These are phyloP conservation scores for Rugonectria rugulosa DNA, from an alignment of 2,329 filamentous ascomycete genomes.

Conservation along the genomic window DNA sequence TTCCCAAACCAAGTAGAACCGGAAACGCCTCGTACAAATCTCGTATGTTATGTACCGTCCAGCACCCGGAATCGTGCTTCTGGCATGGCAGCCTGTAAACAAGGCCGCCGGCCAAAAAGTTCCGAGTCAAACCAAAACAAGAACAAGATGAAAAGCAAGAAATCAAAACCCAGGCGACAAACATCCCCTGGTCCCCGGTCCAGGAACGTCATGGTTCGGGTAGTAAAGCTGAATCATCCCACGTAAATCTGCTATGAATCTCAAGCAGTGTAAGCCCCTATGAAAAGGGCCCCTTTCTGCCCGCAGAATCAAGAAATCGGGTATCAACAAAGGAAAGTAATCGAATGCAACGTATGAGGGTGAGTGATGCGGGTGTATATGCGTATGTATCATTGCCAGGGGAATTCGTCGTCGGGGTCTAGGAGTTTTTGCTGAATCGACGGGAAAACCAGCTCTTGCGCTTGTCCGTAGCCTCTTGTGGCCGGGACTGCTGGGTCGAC, in stretches of 20 bases:
- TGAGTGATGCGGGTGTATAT: slow-evolving; percentile 11
- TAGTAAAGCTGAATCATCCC: slow-evolving; percentile 13
- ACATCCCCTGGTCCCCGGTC: not conserved
- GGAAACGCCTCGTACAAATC: slow-evolving; percentile 39
- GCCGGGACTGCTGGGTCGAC: slow-evolving; percentile 38
- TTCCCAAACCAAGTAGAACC: slow-evolving; percentile 29
- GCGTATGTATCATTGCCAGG: not conserved
- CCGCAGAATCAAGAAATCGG: slow-evolving; percentile 26
- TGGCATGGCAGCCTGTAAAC: slow-evolving; percentile 17
- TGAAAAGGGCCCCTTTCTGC: slow-evolving; percentile 5
- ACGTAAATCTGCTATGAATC: slow-evolving; percentile 16
- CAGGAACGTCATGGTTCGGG: slow-evolving; percentile 7
- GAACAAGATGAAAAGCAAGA: slow-evolving; percentile 12
- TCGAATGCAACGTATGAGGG: slow-evolving; percentile 21
- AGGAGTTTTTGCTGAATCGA: slow-evolving; percentile 72
- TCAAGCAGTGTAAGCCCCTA: slow-evolving; percentile 7
- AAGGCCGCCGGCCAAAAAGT: slow-evolving; percentile 16
- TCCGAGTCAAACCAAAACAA: slow-evolving; percentile 25
- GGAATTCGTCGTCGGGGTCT: slow-evolving; percentile 9
- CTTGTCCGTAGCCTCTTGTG: slow-evolving; percentile 64
- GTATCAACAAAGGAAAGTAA: slow-evolving; percentile 40
- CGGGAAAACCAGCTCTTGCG: slow-evolving; percentile 90
- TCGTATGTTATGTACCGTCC: slow-evolving; percentile 38
- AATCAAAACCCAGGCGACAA: not conserved
- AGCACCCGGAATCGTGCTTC: slow-evolving; percentile 38